phyloP scores from a whole-genome alignment of 23 red algal species.

The Cyanidium caldarium region DNA sequence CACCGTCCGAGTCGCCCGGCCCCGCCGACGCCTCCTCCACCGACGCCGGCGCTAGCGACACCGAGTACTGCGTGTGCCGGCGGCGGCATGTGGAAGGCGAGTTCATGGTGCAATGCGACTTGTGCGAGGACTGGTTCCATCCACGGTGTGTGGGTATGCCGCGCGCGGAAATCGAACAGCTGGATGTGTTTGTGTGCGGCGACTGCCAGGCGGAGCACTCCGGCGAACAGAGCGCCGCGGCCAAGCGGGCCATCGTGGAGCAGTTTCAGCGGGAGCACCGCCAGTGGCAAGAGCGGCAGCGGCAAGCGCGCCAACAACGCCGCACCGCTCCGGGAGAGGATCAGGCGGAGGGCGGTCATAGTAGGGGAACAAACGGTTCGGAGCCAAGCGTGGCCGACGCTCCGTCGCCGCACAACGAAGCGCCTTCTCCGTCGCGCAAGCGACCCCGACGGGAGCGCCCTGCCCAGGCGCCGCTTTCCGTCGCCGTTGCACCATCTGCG shows the following conservation, averaged over 20 bases:
- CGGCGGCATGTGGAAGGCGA: background rate
- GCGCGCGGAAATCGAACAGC: background rate
- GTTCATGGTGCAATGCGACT: background rate
- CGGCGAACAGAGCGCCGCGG: background rate
- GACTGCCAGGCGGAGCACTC: background rate
- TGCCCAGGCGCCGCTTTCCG: too few species aligned
- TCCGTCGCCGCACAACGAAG: too few species aligned
- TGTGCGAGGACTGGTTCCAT: constrained; percentile 7
- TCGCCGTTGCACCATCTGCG: too few species aligned
- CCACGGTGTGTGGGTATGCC: background rate
- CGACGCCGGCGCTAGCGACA: background rate
- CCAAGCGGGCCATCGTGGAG: background rate
- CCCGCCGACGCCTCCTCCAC: too few species aligned
- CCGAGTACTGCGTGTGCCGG: background rate
- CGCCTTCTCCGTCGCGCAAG: too few species aligned
- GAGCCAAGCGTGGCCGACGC: too few species aligned
- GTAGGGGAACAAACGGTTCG: too few species aligned
- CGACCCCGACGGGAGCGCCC: too few species aligned
- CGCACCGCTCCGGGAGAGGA: too few species aligned
- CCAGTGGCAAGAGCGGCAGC: background rate
- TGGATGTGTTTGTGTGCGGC: background rate
- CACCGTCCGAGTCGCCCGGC: too few species aligned
- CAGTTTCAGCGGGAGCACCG: background rate
- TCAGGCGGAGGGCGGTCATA: too few species aligned
- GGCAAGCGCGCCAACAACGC: background rate